These are phyloP conservation scores for Collybia mongolica DNA, from an alignment of 768 basidiomycete species.

Conservation along the genomic window DNA sequence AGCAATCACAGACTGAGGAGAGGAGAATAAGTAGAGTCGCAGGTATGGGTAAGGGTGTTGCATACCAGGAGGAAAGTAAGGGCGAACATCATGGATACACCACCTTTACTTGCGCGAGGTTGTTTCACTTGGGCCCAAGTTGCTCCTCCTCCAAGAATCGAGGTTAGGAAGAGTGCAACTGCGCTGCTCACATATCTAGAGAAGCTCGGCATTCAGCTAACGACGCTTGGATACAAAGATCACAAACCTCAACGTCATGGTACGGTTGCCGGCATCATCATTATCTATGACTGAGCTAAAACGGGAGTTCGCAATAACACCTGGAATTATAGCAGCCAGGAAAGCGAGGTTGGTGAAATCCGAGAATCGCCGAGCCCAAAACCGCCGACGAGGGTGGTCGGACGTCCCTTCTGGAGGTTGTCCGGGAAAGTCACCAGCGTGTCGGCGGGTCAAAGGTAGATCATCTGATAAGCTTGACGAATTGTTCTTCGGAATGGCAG, in stretches of 20 bases:
- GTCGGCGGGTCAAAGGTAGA: not conserved
- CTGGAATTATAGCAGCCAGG: slow-evolving; percentile 19
- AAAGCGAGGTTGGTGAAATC: slow-evolving; percentile 17
- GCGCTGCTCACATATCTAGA: slow-evolving; percentile 26
- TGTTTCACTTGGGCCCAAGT: slow-evolving; percentile 19
- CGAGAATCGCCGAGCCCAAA: slow-evolving; percentile 27
- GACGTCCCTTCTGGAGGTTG: not conserved
- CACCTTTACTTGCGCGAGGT: slow-evolving; percentile 18
- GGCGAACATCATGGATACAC: slow-evolving; percentile 15
- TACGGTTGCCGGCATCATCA: slow-evolving; percentile 10
- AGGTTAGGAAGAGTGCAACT: slow-evolving; percentile 20
- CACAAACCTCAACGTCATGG: slow-evolving; percentile 13
- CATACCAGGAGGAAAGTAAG: slow-evolving; percentile 22
- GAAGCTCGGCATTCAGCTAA: not conserved
- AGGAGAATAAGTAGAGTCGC: not conserved
- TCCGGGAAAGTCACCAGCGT: not conserved
- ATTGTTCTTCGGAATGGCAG: slow-evolving; percentile 4
- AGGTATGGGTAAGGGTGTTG: not conserved
- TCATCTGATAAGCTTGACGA: not conserved
- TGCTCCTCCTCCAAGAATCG: slow-evolving; percentile 15
- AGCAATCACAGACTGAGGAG: not conserved
- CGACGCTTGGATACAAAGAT: not conserved
- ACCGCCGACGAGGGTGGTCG: slow-evolving; percentile 25
- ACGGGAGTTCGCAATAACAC: slow-evolving; percentile 21
- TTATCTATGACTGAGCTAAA: slow-evolving; percentile 14